These are phyloP conservation scores for Sphagnum fallax DNA, from an alignment of 228 moss, liverwort and hornwort genomes.

Conservation along the genomic window DNA sequence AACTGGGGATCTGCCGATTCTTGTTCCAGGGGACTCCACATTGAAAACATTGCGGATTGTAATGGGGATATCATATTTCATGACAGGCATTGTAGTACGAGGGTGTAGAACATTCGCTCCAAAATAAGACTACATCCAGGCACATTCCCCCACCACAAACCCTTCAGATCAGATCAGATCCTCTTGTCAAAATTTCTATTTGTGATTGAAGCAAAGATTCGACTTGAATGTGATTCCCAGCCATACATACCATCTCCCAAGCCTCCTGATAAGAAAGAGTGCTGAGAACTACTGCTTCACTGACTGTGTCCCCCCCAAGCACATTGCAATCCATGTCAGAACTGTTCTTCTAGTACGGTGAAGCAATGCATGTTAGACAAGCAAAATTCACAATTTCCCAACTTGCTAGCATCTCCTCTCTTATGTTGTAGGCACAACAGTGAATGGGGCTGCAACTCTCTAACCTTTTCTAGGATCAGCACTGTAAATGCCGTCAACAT, in stretches of 20 bases:
- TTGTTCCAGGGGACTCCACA: conserved; percentile 70
- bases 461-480: conserved; percentile 95
- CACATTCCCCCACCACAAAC: too few species aligned
- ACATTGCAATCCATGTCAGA: neutral
- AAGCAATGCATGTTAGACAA: too few species aligned
- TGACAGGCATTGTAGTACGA: conserved; percentile 89
- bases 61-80: conserved; percentile 84
- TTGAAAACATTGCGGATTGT: conserved; percentile 87
- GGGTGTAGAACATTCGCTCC: conserved; percentile 97
- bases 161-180: too few species aligned
- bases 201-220: too few species aligned
- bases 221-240: neutral
- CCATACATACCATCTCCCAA: conserved; percentile 81
- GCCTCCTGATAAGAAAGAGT: conserved; percentile 90
- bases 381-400: too few species aligned
- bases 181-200: too few species aligned
- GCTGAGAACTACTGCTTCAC: conserved; percentile 76
- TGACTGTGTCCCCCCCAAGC: conserved; percentile 32
- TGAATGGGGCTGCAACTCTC: too few species aligned
- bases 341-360: too few species aligned
- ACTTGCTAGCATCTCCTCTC: too few species aligned
- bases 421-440: too few species aligned
- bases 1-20: conserved; percentile 55
- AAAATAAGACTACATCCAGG: conserved; percentile 73
- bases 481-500: conserved; percentile 92